These are phyloP conservation scores for Aspergillus neoniger DNA, from an alignment of 2,329 filamentous ascomycete genomes.

Conservation along the genomic window DNA sequence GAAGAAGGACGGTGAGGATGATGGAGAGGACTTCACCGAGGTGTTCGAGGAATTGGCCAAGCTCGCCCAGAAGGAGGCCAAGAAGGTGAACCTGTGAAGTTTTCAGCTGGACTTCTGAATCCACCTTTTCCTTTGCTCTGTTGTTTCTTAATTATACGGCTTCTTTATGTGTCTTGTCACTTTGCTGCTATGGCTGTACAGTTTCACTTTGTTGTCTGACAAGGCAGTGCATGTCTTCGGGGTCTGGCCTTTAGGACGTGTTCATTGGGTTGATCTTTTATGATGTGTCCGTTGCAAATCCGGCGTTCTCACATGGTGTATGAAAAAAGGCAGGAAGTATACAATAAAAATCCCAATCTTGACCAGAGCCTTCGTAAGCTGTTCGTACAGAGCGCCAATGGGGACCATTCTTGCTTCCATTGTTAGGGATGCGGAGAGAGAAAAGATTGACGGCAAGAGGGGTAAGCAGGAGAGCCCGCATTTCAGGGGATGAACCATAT, in stretches of 20 bases:
- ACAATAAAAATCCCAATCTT: slow-evolving; percentile 21
- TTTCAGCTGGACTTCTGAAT: slow-evolving; percentile 16
- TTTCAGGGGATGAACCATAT: no score
- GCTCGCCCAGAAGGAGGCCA: slow-evolving; percentile 60
- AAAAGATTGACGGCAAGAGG: not conserved
- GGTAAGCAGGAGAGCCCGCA: no score
- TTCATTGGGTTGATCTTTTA: slow-evolving; percentile 35
- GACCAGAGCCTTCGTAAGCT: slow-evolving; percentile 1
- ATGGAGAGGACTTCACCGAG: slow-evolving; percentile 53
- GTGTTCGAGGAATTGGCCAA: slow-evolving; percentile 60
- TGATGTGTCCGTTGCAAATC: slow-evolving; percentile 40
- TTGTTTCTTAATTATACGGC: slow-evolving; percentile 31
- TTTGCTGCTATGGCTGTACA: slow-evolving; percentile 39
- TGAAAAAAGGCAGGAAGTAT: slow-evolving; percentile 40
- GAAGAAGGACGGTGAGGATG: slow-evolving; percentile 51
- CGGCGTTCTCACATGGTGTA: slow-evolving; percentile 44
- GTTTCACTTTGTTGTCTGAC: slow-evolving; percentile 39
- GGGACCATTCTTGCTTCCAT: not conserved
- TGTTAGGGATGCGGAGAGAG: not conserved
- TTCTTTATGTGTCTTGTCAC: slow-evolving; percentile 24
- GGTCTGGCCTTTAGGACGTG: slow-evolving; percentile 40
- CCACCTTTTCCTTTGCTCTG: slow-evolving; percentile 22
- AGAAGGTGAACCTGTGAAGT: slow-evolving; percentile 56
- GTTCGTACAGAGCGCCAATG: not conserved
- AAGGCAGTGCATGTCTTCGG: slow-evolving; percentile 42